phyloP scores from a whole-genome alignment of 83 land plant genomes.

The Thuja plicata region DNA sequence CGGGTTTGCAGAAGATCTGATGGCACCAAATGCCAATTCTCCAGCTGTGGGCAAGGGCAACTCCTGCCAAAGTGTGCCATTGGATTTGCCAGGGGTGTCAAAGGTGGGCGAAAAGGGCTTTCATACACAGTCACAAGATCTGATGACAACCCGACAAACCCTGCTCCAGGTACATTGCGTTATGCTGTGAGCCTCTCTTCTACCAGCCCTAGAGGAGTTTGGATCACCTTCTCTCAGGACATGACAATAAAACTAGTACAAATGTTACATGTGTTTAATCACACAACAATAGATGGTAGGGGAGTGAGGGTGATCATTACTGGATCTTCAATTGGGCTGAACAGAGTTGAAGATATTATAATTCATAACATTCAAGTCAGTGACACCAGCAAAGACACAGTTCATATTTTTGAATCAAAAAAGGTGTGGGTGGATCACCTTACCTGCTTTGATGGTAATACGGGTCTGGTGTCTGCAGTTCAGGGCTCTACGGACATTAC shows the following conservation, averaged over 20 bases:
- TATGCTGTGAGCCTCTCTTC: constrained; percentile 28
- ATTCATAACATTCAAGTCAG: constrained; percentile 26
- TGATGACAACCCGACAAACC: constrained; percentile 34
- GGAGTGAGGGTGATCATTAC: constrained; percentile 41
- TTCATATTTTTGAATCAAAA: constrained; percentile 32
- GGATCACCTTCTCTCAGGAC: constrained; percentile 38
- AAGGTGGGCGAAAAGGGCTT: constrained; percentile 41
- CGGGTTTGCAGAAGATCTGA: background rate
- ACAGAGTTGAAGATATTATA: constrained; percentile 9
- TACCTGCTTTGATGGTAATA: constrained; percentile 30
- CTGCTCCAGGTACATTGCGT: constrained; percentile 46
- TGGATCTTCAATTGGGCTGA: constrained; percentile 16
- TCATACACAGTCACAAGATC: constrained; percentile 25
- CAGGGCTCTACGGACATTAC: constrained; percentile 58
- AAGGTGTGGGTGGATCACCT: constrained; percentile 50
- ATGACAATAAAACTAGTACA: constrained; percentile 38
- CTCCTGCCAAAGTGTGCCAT: constrained; percentile 40
- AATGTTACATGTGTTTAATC: constrained; percentile 15
- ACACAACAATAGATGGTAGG: constrained; percentile 53
- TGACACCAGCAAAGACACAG: constrained; percentile 28
- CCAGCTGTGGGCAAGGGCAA: background rate
- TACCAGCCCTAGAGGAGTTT: constrained; percentile 16
- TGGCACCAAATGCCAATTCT: background rate
- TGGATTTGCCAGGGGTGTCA: constrained; percentile 30
- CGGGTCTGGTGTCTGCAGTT: constrained; percentile 33